phyloP scores from a whole-genome alignment of 208 protist genomes.

The Porcisia hertigi region DNA sequence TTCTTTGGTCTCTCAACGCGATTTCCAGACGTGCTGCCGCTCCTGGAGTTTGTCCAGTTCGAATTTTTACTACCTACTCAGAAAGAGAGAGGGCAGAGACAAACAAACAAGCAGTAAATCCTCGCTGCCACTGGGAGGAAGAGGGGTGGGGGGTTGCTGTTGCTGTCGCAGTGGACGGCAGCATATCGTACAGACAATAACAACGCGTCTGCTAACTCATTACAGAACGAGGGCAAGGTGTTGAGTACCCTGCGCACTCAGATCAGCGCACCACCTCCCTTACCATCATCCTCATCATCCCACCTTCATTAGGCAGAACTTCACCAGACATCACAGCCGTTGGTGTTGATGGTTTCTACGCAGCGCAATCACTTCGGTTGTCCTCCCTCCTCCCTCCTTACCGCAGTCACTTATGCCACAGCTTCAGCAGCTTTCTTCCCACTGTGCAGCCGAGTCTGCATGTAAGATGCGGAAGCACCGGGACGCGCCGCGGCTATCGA shows the following conservation, averaged over 20 bases:
- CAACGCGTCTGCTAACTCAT: neutral
- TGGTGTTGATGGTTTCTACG: neutral
- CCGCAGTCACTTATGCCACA: conserved; percentile 12
- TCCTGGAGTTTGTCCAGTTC: neutral
- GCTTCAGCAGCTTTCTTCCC: conserved; percentile 17
- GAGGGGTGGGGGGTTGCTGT: neutral
- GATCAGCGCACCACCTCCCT: neutral
- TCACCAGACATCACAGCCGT: neutral
- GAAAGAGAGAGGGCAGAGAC: neutral
- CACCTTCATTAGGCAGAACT: neutral
- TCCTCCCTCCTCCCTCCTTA: neutral
- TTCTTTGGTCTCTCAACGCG: neutral
- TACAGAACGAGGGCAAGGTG: neutral
- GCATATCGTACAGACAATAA: neutral
- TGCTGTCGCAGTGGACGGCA: neutral
- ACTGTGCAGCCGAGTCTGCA: neutral
- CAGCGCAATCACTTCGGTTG: neutral
- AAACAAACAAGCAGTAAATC: too few species aligned
- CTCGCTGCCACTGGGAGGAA: neutral
- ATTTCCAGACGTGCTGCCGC: neutral
- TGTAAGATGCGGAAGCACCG: neutral
- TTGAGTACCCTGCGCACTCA: neutral
- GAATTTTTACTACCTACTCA: neutral
- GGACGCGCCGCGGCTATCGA: neutral
- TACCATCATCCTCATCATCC: neutral